Evolutionary conservation across 495 filamentous ascomycete genomes (phyloP).

Genomic region (Talaromyces liani): DNA sequence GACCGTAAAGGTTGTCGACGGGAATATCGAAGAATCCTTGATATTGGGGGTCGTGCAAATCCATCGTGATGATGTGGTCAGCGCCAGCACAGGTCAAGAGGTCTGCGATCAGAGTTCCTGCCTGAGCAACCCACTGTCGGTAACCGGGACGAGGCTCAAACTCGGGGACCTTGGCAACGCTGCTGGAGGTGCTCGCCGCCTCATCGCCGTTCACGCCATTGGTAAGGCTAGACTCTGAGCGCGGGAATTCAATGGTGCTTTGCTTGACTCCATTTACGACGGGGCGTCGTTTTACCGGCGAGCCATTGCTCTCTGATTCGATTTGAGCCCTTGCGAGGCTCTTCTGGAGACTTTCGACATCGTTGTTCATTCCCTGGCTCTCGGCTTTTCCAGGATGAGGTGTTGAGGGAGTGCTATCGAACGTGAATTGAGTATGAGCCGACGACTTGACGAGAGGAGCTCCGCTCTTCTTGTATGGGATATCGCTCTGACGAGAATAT

Average conservation of each 20-base stretch:
- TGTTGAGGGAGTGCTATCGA: conserved; percentile 85
- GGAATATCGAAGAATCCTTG: conserved; percentile 99
- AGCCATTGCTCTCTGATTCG: conserved; percentile 29
- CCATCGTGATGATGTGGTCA: conserved; percentile 93
- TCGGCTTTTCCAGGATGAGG: conserved; percentile 62
- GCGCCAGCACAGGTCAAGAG: conserved; percentile 92
- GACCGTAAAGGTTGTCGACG: conserved; percentile 91
- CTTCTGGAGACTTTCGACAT: conserved; percentile 56
- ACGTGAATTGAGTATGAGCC: conserved; percentile 67
- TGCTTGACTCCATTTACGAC: conserved; percentile 34
- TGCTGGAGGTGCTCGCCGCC: conserved; percentile 32
- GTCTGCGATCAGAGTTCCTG: conserved; percentile 90
- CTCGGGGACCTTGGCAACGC: conserved; percentile 33
- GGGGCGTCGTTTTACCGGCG: conserved; percentile 32
- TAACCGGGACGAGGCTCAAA: conserved; percentile 88
- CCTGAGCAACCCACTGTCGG: conserved; percentile 97
- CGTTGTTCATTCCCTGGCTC: conserved; percentile 54
- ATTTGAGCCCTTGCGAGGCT: conserved; percentile 55
- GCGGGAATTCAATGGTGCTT: conserved; percentile 53
- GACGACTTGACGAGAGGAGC: conserved; percentile 74
- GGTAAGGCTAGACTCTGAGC: conserved; percentile 27
- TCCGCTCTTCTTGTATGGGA: conserved; percentile 91
- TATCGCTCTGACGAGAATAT: conserved; percentile 88
- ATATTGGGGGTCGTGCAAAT: conserved; percentile 96
- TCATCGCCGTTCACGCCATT: conserved; percentile 47